Evolutionary conservation across 352 stramenopile genomes (phyloP), one percentile per base, ranked within the genome.

Genomic region (Phytophthora pseudosyringae): DNA sequence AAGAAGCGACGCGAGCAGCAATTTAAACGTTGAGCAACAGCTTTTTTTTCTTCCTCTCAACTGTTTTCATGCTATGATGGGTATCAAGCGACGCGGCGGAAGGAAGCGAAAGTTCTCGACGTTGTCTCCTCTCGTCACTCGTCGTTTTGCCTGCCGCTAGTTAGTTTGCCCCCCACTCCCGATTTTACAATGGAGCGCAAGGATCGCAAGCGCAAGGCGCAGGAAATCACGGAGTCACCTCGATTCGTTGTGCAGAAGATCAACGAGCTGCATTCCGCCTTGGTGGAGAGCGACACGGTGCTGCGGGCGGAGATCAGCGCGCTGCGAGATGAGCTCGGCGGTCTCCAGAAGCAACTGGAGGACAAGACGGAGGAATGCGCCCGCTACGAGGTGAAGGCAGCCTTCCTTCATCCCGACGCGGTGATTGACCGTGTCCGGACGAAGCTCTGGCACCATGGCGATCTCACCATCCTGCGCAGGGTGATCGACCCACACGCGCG

Each of bases 361-460:
- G 57, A 51, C n/a, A 62, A 56, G 51, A 46, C 5, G 12, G 63
- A 66, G 15, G 57, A 73, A 36, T 56, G 46, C n/a, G 12, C 7
- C 3, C 53, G 43, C 12, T 38, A 48, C 4, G 1, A 76, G 18
- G 35, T 21, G 0, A 28, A 59, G 29, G 58, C 46, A 9, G 35
- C 15, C 1, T 70, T 67, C 13, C 56, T 69, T 13, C 68, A 76
- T 43, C 63, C 64, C 3, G 63, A 76, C 46, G 63, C 63, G 2
- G 60, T 76, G 2, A 48, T 76, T 10, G 68, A 76, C 18, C 63
- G 68, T 5, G 43, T 64, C n/a, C 57, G 48, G 7, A 46, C n/a
- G 7, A 76, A 76, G 25, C 33, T 70, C 9, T 76, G 57, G 57
- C 43, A 73, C 32, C 46, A 73, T 5, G 68, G 68, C 5, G 68